Base-by-base conservation (phyloP, 495 filamentous ascomycete genomes). In the Physcia stellaris region DNA sequence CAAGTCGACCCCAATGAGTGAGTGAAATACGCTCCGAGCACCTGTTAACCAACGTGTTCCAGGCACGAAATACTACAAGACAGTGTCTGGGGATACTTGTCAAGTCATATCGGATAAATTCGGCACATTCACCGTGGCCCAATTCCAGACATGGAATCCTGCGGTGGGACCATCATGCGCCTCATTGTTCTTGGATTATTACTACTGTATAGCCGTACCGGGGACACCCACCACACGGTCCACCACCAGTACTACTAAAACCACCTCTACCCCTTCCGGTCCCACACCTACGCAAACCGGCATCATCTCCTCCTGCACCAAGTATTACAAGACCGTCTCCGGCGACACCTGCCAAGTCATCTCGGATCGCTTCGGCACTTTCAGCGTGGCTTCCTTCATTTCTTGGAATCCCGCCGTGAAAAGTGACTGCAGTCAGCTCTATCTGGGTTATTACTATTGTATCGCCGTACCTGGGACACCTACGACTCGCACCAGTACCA, bases 131-230 rank as follows among this genome's bases (percentile, higher is more conserved):
- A 43, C 35, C 6, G 19, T 42, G 1, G 21, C 42, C 3, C 42
- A 57, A 32, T 29, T 21, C 31, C 29, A 50, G 12, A 18, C 35
- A 3, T 50, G 47, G 50, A 56, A 53, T 30, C 53, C 51, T 10
- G 32, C 24, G n/a, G 42, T 50, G 4, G 45, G 39, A 3, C 13
- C 17, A 0, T 15, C 40, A 12, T 57, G 55, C 35, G 15, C 30
- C 1, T 33, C 24, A 17, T 38, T 57, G 15, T 37, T 9, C 19
- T 30, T 45, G 6, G 47, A 43, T 23, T 47, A 46, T 23, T 51
- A 45, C 27, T 47, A 50, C 10, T 45, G 36, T 24, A 46, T 52
- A 6, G 37, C 24, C 10, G 22, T 42, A 6, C 40, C 40, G 5
- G 38, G 38, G 27, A 35, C 28, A 10, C 28, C 38, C 4, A 20